Evolutionary conservation across 2,329 filamentous ascomycete species (phyloP).

Genomic region (Pseudopyricularia javanii): DNA sequence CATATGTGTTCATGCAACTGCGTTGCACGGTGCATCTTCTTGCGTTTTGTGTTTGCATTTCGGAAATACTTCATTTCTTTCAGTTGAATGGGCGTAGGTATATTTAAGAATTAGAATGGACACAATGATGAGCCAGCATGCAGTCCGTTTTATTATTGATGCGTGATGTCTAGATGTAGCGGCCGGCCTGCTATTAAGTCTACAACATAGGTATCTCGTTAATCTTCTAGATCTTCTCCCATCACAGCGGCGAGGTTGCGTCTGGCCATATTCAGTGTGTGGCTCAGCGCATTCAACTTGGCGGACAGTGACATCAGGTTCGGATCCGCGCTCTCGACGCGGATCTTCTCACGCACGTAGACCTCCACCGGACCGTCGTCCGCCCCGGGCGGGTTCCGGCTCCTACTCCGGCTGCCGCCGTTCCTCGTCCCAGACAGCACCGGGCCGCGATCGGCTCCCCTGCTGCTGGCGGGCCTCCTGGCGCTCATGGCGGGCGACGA

Average conservation of each 20-base stretch:
- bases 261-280: constrained; percentile 58
- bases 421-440: not conserved
- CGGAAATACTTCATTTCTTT: not conserved
- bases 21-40: not conserved
- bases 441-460: not conserved
- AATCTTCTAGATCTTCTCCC: constrained; percentile 39
- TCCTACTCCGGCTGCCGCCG: constrained; percentile 1
- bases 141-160: not conserved
- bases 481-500: not conserved
- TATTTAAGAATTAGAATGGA: not conserved
- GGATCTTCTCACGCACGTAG: constrained; percentile 77
- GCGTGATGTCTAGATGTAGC: not conserved
- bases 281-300: constrained; percentile 67
- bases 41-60: not conserved
- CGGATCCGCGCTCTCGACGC: constrained; percentile 81
- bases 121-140: not conserved
- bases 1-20: not conserved
- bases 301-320: constrained; percentile 72
- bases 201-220: not conserved
- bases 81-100: not conserved
- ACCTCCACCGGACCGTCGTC: constrained; percentile 45
- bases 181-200: not conserved
- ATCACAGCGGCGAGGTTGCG: constrained; percentile 68
- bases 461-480: not conserved
- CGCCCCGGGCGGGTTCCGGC: not conserved